A percentile compares a stretch with the other conserved stretches of the same genome.
Evolutionary conservation across 371 early-diverging fungal genomes (phyloP).

Genomic region (Phascolomyces articulosus): DNA sequence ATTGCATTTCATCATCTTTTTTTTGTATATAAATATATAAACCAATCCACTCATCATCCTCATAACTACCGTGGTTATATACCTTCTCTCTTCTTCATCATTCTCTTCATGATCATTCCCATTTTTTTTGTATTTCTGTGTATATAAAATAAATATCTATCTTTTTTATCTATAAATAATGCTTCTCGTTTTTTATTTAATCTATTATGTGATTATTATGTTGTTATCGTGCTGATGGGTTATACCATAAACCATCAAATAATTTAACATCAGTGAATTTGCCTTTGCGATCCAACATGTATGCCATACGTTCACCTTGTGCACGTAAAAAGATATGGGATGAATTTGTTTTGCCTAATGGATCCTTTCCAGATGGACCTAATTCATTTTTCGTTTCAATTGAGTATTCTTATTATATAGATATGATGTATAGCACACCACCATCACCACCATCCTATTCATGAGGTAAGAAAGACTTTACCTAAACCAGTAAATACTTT

Average conservation of each 20-base stretch:
- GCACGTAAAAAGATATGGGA: conserved; percentile 47
- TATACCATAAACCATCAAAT: conserved; percentile 51
- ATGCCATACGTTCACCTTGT: conserved; percentile 45
- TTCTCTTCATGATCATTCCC: too few species aligned
- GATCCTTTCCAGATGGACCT: conserved; percentile 29
- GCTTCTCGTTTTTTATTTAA: not conserved
- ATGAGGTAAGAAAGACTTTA: too few species aligned
- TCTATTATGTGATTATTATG: too few species aligned
- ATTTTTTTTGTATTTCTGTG: too few species aligned
- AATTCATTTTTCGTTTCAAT: too few species aligned
- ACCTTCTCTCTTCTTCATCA: too few species aligned
- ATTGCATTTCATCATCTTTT: not conserved
- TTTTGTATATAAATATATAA: too few species aligned
- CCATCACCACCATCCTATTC: too few species aligned
- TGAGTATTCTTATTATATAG: too few species aligned
- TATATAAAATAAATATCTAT: conserved; percentile 3
- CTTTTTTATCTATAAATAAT: not conserved
- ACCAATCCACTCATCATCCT: not conserved
- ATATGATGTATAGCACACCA: too few species aligned
- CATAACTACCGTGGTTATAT: too few species aligned
- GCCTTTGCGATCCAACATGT: conserved; percentile 54
- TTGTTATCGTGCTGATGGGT: conserved; percentile 7
- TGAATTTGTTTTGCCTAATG: conserved; percentile 38
- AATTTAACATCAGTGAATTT: conserved; percentile 47
- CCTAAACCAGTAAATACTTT: conserved; percentile 49